A percentile compares a stretch with the other conserved stretches of the same genome.
Conservation (phyloP, 345 rosid genomes). For the Salix caprea region DNA sequence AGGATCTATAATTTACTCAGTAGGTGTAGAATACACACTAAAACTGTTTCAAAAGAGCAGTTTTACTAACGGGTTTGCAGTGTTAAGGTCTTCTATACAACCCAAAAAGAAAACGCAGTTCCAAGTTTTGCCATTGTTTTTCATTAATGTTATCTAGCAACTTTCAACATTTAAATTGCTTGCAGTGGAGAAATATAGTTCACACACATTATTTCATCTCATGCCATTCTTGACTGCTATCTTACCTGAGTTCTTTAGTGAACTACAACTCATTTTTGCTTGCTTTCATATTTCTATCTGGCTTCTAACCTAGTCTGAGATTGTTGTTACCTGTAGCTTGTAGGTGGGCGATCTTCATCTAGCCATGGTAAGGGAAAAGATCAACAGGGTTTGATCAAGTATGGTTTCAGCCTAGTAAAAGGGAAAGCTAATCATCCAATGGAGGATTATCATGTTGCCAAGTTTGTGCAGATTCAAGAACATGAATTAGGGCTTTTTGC, state of each 20-base stretch:
- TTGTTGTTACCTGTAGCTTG: conserved; percentile 33
- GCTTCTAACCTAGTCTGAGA: not conserved
- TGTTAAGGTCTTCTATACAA: not conserved
- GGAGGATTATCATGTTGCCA: conserved; percentile 81
- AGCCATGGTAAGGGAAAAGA: conserved; percentile 57
- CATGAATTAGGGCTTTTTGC: conserved; percentile 71
- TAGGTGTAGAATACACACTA: not conserved
- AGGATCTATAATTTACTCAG: not conserved
- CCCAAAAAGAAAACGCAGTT: not conserved
- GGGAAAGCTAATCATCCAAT: conserved; percentile 69
- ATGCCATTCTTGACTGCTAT: not conserved
- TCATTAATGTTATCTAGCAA: not conserved
- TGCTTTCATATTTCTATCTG: not conserved
- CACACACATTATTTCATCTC: not conserved
- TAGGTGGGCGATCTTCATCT: conserved; percentile 50
- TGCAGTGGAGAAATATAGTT: not conserved
- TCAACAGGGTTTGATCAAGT: conserved; percentile 45
- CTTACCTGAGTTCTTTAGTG: not conserved
- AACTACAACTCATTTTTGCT: not conserved
- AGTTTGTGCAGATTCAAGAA: conserved; percentile 43
- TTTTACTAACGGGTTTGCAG: not conserved
- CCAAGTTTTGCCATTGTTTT: not conserved
- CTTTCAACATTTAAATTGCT: conserved; percentile 1
- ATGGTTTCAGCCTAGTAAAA: conserved; percentile 57
- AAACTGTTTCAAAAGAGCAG: not conserved